Conservation (phyloP, 495 filamentous ascomycete genomes). For the Neurospora africana region DNA sequence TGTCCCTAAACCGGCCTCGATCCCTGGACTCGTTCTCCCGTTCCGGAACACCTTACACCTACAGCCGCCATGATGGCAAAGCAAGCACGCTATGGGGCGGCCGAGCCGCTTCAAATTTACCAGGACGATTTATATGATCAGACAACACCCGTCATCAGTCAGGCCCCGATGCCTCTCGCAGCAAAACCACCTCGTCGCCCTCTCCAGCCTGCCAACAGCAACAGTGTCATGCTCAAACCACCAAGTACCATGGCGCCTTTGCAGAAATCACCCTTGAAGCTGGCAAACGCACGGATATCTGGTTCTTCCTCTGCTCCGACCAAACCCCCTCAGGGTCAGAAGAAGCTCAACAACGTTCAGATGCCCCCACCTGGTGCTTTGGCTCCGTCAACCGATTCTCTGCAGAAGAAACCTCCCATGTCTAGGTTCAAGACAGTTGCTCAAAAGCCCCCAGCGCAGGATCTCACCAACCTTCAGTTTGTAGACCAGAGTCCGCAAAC, state of each 20-base stretch:
- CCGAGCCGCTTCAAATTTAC: slow-evolving; percentile 52
- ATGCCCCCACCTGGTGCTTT: slow-evolving; percentile 61
- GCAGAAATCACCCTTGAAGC: slow-evolving; percentile 51
- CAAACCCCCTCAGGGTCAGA: slow-evolving; percentile 33
- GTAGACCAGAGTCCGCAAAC: slow-evolving; percentile 53
- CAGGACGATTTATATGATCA: slow-evolving; percentile 48
- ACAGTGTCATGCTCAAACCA: slow-evolving; percentile 44
- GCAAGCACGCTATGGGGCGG: slow-evolving; percentile 48
- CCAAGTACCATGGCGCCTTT: slow-evolving; percentile 27
- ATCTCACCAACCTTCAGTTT: slow-evolving; percentile 40
- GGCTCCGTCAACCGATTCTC: slow-evolving; percentile 70
- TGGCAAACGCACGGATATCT: slow-evolving; percentile 20
- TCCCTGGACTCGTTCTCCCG: not conserved
- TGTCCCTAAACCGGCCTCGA: not conserved
- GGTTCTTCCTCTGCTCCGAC: slow-evolving; percentile 33
- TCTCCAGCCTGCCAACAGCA: slow-evolving; percentile 41
- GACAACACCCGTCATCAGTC: slow-evolving; percentile 32
- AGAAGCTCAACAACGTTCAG: slow-evolving; percentile 47
- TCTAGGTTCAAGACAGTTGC: slow-evolving; percentile 49
- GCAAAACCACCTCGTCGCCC: slow-evolving; percentile 33
- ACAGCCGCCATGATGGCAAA: slow-evolving; percentile 28
- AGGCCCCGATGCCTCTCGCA: slow-evolving; percentile 42
- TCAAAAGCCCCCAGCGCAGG: slow-evolving; percentile 55
- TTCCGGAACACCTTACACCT: not conserved
- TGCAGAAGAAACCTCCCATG: slow-evolving; percentile 62